phyloP scores from a whole-genome alignment of 2,329 filamentous ascomycete species.

The Ploettnerulaceae sp. region DNA sequence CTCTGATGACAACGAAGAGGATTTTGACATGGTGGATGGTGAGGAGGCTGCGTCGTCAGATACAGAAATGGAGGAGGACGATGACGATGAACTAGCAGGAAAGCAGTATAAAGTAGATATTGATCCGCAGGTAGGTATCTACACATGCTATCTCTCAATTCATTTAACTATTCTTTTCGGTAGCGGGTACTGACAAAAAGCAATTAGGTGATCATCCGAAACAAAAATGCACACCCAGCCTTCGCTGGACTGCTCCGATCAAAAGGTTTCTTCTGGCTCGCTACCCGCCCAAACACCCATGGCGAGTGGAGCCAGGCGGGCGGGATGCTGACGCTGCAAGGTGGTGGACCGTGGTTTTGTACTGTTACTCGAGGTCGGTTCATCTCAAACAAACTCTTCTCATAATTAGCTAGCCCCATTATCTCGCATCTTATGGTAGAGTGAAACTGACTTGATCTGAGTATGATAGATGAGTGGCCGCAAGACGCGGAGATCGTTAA shows the following conservation, averaged over 20 bases:
- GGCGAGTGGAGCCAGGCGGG: conserved; percentile 43
- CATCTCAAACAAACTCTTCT: too few relatives aligned
- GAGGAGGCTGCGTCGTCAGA: background rate
- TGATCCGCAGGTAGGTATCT: background rate
- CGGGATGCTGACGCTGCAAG: conserved; percentile 37
- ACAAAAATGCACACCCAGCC: conserved; percentile 37
- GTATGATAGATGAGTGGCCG: conserved; percentile 9
- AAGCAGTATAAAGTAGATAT: too few relatives aligned
- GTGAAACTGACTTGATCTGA: too few relatives aligned
- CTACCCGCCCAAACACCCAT: conserved; percentile 38
- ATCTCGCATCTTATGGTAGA: too few relatives aligned
- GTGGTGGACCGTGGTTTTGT: conserved; percentile 16
- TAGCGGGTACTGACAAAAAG: conserved; percentile 20
- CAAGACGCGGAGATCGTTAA: conserved; percentile 6
- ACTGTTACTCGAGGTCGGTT: too few relatives aligned
- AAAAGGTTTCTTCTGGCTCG: conserved; percentile 43
- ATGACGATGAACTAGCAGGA: conserved; percentile 1
- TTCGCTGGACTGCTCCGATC: conserved; percentile 39
- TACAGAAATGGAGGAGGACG: background rate
- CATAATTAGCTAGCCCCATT: too few relatives aligned
- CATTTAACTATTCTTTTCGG: background rate
- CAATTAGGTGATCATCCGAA: conserved; percentile 34
- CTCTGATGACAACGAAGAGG: conserved; percentile 28
- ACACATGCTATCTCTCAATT: background rate
- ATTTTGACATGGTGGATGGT: conserved; percentile 11